A percentile compares a stretch with the other conserved stretches of the same genome.
phyloP scores from a whole-genome alignment of 768 basidiomycete species.

The Naganishia kalamii region DNA sequence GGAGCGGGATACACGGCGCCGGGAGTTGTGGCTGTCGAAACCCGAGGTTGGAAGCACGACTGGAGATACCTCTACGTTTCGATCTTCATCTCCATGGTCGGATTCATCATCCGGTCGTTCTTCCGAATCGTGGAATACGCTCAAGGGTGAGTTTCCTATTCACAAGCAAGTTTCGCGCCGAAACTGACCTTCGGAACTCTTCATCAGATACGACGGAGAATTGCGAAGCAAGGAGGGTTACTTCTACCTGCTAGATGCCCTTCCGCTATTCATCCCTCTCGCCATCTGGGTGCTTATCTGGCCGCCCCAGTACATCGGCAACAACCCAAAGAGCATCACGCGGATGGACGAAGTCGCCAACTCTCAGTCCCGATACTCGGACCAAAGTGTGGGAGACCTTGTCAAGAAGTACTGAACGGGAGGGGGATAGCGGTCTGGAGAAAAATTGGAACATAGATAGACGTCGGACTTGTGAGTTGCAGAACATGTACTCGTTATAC shows the following conservation, averaged over 20 bases:
- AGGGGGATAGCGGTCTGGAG: too few species aligned
- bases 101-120: constrained; percentile 16
- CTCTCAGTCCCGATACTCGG: constrained; percentile 2
- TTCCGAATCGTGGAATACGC: constrained; percentile 18
- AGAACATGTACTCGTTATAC: too few species aligned
- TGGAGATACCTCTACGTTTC: constrained; percentile 17
- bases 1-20: neutral
- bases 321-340: neutral
- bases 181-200: too few species aligned
- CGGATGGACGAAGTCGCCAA: neutral
- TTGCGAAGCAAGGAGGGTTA: constrained; percentile 41
- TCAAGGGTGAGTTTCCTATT: constrained; percentile 27
- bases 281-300: constrained; percentile 39
- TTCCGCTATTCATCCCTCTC: constrained; percentile 42
- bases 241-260: constrained; percentile 42
- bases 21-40: neutral
- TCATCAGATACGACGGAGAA: constrained; percentile 36
- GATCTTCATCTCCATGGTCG: constrained; percentile 14
- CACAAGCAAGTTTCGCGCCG: too few species aligned
- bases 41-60: neutral
- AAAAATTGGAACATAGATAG: too few species aligned
- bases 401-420: neutral
- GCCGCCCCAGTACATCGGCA: constrained; percentile 28
- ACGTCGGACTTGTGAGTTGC: too few species aligned
- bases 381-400: neutral